phyloP scores from a whole-genome alignment of 1,284 basidiomycete species.

The Termitomyces sp. region DNA sequence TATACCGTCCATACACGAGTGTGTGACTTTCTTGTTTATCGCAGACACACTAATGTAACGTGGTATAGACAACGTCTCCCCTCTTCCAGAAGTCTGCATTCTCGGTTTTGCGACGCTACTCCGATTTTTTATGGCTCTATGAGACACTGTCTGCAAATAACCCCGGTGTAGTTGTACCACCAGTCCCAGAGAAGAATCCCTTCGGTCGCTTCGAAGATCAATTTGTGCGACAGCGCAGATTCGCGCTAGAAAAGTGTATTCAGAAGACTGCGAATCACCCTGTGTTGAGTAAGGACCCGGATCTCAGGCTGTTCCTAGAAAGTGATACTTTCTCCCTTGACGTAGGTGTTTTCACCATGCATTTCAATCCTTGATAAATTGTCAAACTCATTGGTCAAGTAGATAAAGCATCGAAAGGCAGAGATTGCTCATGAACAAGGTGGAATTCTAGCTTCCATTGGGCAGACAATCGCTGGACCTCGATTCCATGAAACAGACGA shows the following conservation, averaged over 20 bases:
- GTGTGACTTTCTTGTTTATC: conserved; percentile 20
- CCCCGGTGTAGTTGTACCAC: conserved; percentile 95
- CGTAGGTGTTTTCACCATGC: conserved; percentile 33
- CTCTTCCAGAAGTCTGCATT: conserved; percentile 78
- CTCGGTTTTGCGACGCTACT: conserved; percentile 91
- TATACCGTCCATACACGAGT: conserved; percentile 91
- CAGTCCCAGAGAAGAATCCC: conserved; percentile 92
- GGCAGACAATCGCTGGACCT: conserved; percentile 73
- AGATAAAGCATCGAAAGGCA: conserved; percentile 86
- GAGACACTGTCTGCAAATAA: conserved; percentile 89
- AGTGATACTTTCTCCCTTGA: conserved; percentile 82
- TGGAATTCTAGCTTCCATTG: conserved; percentile 76
- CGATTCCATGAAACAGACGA: conserved; percentile 93
- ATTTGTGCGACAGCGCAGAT: conserved; percentile 81
- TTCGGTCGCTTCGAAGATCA: conserved; percentile 87
- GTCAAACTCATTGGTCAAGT: conserved; percentile 7
- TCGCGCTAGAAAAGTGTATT: conserved; percentile 85
- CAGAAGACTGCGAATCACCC: conserved; percentile 88
- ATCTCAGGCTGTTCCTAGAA: conserved; percentile 84
- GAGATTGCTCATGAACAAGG: conserved; percentile 71
- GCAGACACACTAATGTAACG: conserved; percentile 5
- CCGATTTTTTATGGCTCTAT: conserved; percentile 97
- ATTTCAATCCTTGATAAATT: background rate
- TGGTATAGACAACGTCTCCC: conserved; percentile 71
- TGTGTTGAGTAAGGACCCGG: conserved; percentile 76